Conservation (phyloP, 306 rosid genomes). For the Boehmeria nivea region DNA sequence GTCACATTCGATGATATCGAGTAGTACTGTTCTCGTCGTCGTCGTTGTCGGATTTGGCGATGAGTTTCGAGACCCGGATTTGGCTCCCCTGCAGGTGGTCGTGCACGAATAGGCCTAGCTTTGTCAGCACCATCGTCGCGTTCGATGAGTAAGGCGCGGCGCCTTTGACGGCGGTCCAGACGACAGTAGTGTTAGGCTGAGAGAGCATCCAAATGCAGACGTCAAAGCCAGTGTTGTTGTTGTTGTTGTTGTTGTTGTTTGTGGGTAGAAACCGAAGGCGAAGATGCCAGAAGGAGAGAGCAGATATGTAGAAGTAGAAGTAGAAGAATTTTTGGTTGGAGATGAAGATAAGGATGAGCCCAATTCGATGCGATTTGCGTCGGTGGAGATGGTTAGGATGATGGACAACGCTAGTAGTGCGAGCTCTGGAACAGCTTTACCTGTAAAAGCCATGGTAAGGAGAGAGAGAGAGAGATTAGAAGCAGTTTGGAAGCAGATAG, state of each 20-base stretch:
- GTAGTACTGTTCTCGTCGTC: too few species aligned
- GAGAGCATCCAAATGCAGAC: slow-evolving; percentile 4
- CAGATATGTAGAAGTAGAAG: too few species aligned
- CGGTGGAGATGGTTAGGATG: background rate
- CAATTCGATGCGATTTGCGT: background rate
- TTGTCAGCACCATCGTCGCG: background rate
- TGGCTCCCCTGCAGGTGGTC: background rate
- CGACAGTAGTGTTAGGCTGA: background rate
- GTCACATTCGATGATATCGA: too few species aligned
- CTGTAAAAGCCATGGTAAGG: background rate
- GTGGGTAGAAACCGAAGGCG: slow-evolving; percentile 15
- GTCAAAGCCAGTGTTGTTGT: background rate
- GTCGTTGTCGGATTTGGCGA: too few species aligned
- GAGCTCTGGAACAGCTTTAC: background rate
- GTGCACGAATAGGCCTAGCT: background rate
- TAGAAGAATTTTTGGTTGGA: background rate
- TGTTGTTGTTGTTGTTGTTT: too few species aligned
- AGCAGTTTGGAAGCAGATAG: too few species aligned
- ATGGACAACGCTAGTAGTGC: background rate
- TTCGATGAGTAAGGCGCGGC: background rate
- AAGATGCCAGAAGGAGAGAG: slow-evolving; percentile 13
- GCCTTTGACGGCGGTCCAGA: slow-evolving; percentile 11
- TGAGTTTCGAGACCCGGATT: background rate
- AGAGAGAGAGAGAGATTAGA: too few species aligned
- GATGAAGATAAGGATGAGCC: slow-evolving; percentile 2